phyloP scores from a whole-genome alignment of 352 stramenopile species.

The Paralagenidium karlingii region DNA sequence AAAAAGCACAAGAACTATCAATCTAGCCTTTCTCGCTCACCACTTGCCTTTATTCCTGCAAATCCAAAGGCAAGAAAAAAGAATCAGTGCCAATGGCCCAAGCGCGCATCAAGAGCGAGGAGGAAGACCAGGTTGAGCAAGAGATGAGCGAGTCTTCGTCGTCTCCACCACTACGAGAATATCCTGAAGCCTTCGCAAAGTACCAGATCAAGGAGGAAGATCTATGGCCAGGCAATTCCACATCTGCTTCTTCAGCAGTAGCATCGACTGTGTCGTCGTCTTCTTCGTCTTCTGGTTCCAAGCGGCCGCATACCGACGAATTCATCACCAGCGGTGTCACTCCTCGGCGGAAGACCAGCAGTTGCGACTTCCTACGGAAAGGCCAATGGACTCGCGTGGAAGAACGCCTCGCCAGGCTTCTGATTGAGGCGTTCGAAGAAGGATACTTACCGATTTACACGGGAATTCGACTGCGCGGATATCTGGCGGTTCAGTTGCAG shows the following conservation, averaged over 20 bases:
- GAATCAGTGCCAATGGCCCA: no score
- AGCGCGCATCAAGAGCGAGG: no score
- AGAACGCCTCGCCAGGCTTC: conserved; percentile 31
- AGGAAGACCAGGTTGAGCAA: no score
- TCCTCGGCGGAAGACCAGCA: conserved; percentile 34
- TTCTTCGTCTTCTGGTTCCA: conserved; percentile 6
- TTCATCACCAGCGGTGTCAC: conserved; percentile 6
- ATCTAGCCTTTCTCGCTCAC: no score
- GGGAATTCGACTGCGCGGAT: conserved; percentile 56
- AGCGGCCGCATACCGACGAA: conserved; percentile 7
- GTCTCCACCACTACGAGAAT: conserved; percentile 12
- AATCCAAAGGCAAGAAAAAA: no score
- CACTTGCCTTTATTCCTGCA: no score
- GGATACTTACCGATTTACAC: conserved; percentile 63
- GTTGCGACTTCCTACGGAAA: conserved; percentile 58
- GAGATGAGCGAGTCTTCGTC: no score
- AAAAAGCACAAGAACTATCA: no score
- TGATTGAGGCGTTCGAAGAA: conserved; percentile 65
- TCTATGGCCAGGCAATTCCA: no score
- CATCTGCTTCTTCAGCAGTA: no score
- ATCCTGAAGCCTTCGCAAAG: conserved; percentile 10
- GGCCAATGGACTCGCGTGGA: conserved; percentile 63
- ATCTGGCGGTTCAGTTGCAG: conserved; percentile 61
- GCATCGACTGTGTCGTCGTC: conserved; percentile 5
- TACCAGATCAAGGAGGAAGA: conserved; percentile 10